Evolutionary conservation across 768 basidiomycete species (phyloP).

Genomic region (Lyophyllum shimeji): DNA sequence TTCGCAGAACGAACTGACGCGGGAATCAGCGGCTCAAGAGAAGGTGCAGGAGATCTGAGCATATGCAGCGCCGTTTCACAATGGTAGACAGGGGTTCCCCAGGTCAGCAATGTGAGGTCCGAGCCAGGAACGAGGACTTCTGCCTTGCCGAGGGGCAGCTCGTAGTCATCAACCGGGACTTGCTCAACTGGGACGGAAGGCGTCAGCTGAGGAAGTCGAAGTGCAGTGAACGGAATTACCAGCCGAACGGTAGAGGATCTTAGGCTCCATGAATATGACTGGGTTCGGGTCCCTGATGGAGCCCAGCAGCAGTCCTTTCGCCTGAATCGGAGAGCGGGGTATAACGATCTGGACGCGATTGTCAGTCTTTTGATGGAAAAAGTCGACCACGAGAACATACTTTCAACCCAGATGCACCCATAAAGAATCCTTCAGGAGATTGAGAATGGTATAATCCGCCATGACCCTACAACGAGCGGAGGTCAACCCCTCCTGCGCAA

Average conservation of each 20-base stretch:
- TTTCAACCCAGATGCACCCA: slow-evolving; percentile 89
- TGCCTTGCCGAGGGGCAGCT: slow-evolving; percentile 79
- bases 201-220: slow-evolving; percentile 1
- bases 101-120: slow-evolving; percentile 88
- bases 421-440: slow-evolving; percentile 92
- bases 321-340: slow-evolving; percentile 91
- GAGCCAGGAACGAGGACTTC: slow-evolving; percentile 73
- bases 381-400: slow-evolving; percentile 33
- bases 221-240: slow-evolving; percentile 33
- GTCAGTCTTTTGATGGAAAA: not conserved
- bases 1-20: slow-evolving; percentile 61
- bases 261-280: slow-evolving; percentile 93
- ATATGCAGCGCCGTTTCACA: slow-evolving; percentile 83
- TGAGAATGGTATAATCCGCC: slow-evolving; percentile 95
- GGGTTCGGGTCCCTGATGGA: slow-evolving; percentile 93
- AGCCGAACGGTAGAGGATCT: slow-evolving; percentile 90
- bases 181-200: slow-evolving; percentile 65
- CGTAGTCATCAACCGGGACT: slow-evolving; percentile 86
- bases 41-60: slow-evolving; percentile 62
- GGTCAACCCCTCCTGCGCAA: not conserved
- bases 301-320: slow-evolving; percentile 86
- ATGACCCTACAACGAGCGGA: slow-evolving; percentile 49
- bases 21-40: slow-evolving; percentile 67
- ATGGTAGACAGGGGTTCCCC: slow-evolving; percentile 92
- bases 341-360: slow-evolving; percentile 64